Conservation (phyloP, 352 stramenopile species). For the Aphanomyces stellatus region DNA sequence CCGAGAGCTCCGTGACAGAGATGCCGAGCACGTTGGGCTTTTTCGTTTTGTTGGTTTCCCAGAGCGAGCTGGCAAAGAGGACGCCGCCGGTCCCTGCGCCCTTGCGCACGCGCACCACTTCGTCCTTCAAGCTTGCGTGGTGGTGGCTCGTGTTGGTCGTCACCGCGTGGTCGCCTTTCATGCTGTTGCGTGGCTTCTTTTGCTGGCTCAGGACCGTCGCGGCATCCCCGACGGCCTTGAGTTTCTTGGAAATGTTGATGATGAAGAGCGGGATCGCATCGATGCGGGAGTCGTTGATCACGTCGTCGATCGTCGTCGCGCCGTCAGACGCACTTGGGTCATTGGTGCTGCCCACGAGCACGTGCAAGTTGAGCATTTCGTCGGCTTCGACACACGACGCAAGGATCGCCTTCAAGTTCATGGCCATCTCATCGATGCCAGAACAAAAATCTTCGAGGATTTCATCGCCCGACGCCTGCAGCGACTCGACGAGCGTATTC, state of each 20-base stretch:
- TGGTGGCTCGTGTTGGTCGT: neutral
- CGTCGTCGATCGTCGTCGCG: neutral
- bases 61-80: neutral
- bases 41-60: constrained; percentile 1
- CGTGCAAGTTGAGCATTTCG: neutral
- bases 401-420: neutral
- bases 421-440: constrained; percentile 3
- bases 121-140: neutral
- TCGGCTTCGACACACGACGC: neutral
- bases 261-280: constrained; percentile 1
- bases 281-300: neutral
- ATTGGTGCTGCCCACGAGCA: neutral
- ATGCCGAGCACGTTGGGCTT: constrained; percentile 12
- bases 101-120: neutral
- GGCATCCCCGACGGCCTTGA: neutral
- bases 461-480: neutral
- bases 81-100: too few species aligned
- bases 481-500: neutral
- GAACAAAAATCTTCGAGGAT: neutral
- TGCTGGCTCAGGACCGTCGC: too few species aligned
- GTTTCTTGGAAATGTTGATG: neutral
- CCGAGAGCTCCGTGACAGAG: constrained; percentile 6
- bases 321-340: neutral
- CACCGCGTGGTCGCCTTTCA: too few species aligned
- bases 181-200: too few species aligned